A percentile compares a stretch with the other conserved stretches of the same genome.
phyloP scores from a whole-genome alignment of 495 filamentous ascomycete genomes.

The Lepidopterella palustris region DNA sequence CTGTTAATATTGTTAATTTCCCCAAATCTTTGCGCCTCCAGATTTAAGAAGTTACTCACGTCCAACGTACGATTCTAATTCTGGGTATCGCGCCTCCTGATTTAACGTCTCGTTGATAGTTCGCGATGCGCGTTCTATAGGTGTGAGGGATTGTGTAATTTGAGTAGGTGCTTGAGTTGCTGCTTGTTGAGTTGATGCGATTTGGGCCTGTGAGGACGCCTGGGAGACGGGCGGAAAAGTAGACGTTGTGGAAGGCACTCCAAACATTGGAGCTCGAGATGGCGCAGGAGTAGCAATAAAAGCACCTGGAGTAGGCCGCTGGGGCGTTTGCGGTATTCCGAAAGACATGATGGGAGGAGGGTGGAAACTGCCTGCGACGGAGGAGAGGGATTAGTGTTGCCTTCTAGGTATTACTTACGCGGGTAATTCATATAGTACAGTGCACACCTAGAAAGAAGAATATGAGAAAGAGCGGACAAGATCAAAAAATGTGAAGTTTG shows the following conservation, averaged over 20 bases:
- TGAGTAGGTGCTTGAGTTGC: constrained; percentile 14
- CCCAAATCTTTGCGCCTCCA: neutral
- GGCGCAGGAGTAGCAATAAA: constrained; percentile 36
- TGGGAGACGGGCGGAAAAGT: too few relatives aligned
- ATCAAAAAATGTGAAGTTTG: neutral
- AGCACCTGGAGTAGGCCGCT: constrained; percentile 27
- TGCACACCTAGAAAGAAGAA: neutral
- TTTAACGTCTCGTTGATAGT: constrained; percentile 75
- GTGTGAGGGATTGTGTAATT: constrained; percentile 44
- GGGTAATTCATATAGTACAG: neutral
- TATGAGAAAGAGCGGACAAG: neutral
- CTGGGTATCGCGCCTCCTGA: constrained; percentile 74
- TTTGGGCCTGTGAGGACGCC: too few relatives aligned
- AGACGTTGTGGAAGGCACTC: constrained; percentile 5
- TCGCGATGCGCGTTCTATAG: constrained; percentile 69
- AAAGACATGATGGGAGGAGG: neutral
- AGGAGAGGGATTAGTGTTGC: neutral
- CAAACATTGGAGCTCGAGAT: constrained; percentile 6
- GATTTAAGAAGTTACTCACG: constrained; percentile 50
- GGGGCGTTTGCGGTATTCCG: constrained; percentile 16
- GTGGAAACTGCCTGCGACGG: neutral
- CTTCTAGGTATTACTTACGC: neutral
- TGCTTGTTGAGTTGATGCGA: neutral
- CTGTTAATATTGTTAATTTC: constrained; percentile 36
- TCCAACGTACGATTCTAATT: constrained; percentile 81